These are phyloP conservation scores for Mortierella sp. DNA, from an alignment of 371 early-diverging fungal species.

Conservation along the genomic window DNA sequence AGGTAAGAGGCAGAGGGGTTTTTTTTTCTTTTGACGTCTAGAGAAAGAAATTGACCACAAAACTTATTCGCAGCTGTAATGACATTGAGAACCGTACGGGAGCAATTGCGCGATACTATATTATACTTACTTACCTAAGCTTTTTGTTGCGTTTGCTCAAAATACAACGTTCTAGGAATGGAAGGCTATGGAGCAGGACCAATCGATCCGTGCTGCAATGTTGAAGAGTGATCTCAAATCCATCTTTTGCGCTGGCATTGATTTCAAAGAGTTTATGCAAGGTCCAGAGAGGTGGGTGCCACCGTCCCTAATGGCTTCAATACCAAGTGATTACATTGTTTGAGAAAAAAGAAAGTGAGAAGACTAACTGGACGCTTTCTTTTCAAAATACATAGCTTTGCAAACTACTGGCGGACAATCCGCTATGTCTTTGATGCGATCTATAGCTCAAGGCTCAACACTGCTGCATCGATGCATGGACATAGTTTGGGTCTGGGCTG, in stretches of 20 bases:
- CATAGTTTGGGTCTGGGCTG: slow-evolving; percentile 55
- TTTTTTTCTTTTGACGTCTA: too few species aligned
- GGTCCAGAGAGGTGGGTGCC: slow-evolving; percentile 39
- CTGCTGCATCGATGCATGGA: slow-evolving; percentile 52
- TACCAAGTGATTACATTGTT: too few species aligned
- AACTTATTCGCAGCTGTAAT: too few species aligned
- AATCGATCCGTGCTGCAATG: slow-evolving; percentile 39
- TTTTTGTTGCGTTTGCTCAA: neutral
- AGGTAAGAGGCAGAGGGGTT: slow-evolving; percentile 8
- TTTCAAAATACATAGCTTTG: slow-evolving; percentile 26
- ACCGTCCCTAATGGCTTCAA: too few species aligned
- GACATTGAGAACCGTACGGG: too few species aligned
- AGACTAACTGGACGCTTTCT: neutral
- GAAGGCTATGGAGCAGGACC: slow-evolving; percentile 51
- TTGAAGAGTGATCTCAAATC: slow-evolving; percentile 54
- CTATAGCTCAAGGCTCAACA: slow-evolving; percentile 52
- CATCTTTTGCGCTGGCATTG: slow-evolving; percentile 57
- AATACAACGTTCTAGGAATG: slow-evolving; percentile 29
- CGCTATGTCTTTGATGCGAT: slow-evolving; percentile 49
- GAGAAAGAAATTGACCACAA: too few species aligned
- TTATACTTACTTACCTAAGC: too few species aligned
- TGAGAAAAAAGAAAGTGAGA: too few species aligned
- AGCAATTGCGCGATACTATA: too few species aligned
- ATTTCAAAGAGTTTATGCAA: slow-evolving; percentile 52
- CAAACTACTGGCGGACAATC: slow-evolving; percentile 42